Percentiles rank a stretch among this genome's conserved stretches.
Evolutionary conservation across 2,329 filamentous ascomycete species (phyloP).

Genomic region (Xylariaceae sp.): DNA sequence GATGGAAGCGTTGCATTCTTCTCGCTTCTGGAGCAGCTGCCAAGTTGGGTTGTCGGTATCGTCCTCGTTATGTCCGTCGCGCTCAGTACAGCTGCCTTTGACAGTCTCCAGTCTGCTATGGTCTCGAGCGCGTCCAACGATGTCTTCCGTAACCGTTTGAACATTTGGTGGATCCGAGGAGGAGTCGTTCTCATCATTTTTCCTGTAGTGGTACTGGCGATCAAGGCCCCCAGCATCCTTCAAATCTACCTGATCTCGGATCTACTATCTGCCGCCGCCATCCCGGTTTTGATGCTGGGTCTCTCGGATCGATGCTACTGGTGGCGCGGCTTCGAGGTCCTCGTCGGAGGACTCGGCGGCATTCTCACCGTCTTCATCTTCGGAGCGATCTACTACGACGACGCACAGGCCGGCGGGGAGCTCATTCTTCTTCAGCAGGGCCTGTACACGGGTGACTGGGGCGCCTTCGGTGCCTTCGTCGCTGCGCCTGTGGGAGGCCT

Average conservation of each 20-base stretch:
- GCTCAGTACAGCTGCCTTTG: slow-evolving; percentile 73
- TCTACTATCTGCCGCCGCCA: slow-evolving; percentile 69
- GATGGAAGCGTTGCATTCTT: slow-evolving; percentile 71
- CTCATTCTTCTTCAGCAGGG: slow-evolving; percentile 70
- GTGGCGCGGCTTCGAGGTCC: slow-evolving; percentile 77
- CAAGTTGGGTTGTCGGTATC: slow-evolving; percentile 76
- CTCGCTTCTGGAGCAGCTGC: slow-evolving; percentile 65
- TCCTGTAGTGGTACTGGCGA: slow-evolving; percentile 68
- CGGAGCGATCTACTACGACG: slow-evolving; percentile 72
- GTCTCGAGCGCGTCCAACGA: slow-evolving; percentile 82
- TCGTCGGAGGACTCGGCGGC: slow-evolving; percentile 72
- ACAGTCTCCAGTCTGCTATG: slow-evolving; percentile 78
- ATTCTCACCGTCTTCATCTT: slow-evolving; percentile 79
- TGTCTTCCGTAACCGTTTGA: slow-evolving; percentile 75
- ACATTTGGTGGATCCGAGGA: slow-evolving; percentile 67
- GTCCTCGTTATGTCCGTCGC: slow-evolving; percentile 77
- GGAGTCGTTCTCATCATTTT: slow-evolving; percentile 69
- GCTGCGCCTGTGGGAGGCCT: slow-evolving; percentile 73
- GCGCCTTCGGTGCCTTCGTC: slow-evolving; percentile 77
- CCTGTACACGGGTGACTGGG: slow-evolving; percentile 75
- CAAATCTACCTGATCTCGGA: slow-evolving; percentile 83
- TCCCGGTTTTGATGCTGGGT: slow-evolving; percentile 72
- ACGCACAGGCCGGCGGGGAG: slow-evolving; percentile 56
- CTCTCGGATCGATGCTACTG: slow-evolving; percentile 62
- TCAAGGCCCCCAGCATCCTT: slow-evolving; percentile 69